Percentiles rank a stretch among this genome's conserved stretches.
Evolutionary conservation across 176 grass and related monocot species (phyloP).

Genomic region (Secale cereale): DNA sequence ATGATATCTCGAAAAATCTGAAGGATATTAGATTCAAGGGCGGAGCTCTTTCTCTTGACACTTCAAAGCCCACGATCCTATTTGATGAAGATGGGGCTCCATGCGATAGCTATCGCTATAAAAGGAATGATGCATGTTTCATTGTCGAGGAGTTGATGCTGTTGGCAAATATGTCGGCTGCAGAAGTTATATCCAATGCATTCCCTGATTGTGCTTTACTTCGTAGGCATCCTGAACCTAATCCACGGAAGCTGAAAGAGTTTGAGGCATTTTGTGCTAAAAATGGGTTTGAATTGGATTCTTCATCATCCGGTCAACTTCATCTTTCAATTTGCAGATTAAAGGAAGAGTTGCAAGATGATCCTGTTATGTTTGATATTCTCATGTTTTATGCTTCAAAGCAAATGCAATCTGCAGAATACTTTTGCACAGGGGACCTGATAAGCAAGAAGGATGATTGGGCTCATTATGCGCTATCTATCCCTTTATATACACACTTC

Average conservation of each 20-base stretch:
- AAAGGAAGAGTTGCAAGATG: slow-evolving; percentile 73
- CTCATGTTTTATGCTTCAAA: slow-evolving; percentile 94
- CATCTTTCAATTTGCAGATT: slow-evolving; percentile 83
- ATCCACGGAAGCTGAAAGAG: slow-evolving; percentile 69
- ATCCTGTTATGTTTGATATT: slow-evolving; percentile 85
- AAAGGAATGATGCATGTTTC: slow-evolving; percentile 67
- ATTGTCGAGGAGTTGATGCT: slow-evolving; percentile 96
- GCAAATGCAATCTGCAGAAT: slow-evolving; percentile 80
- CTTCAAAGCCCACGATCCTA: slow-evolving; percentile 71
- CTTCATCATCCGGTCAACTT: slow-evolving; percentile 86
- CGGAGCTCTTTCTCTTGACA: slow-evolving; percentile 82
- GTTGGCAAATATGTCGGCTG: slow-evolving; percentile 88
- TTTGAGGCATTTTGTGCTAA: slow-evolving; percentile 81
- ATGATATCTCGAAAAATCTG: slow-evolving; percentile 67
- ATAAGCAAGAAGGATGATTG: slow-evolving; percentile 78
- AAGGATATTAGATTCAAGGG: slow-evolving; percentile 81
- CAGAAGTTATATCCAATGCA: slow-evolving; percentile 87
- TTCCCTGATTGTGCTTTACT: slow-evolving; percentile 88
- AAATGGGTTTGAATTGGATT: slow-evolving; percentile 83
- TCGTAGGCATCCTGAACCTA: slow-evolving; percentile 89
- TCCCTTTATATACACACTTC: slow-evolving; percentile 90
- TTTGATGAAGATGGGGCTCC: slow-evolving; percentile 84
- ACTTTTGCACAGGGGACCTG: slow-evolving; percentile 78
- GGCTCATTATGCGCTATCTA: slow-evolving; percentile 79
- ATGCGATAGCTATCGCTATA: slow-evolving; percentile 61